Conservation (phyloP, 2,329 filamentous ascomycete species). For the Ophiostoma quercus region DNA sequence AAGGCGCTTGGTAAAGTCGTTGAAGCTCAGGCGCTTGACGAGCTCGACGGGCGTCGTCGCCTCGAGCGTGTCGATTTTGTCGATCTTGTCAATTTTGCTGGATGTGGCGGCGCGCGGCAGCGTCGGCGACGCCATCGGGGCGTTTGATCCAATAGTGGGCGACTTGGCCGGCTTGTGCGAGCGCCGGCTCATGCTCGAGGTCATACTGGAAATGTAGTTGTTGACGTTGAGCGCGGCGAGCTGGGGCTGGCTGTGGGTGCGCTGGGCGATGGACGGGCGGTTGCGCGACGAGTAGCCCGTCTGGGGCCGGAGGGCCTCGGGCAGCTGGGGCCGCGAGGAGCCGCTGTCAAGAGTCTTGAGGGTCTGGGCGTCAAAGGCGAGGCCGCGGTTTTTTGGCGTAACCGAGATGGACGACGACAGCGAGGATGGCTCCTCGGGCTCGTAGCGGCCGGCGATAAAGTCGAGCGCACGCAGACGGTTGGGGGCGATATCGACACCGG, state of each 20-base stretch:
- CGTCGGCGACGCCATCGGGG: conserved; percentile 34
- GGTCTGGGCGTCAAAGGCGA: conserved; percentile 36
- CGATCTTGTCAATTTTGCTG: background rate
- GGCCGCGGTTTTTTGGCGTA: conserved; percentile 22
- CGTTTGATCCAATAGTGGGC: conserved; percentile 26
- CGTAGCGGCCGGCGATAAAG: conserved; percentile 43
- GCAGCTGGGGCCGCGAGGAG: background rate
- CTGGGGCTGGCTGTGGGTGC: conserved; percentile 47
- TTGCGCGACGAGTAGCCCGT: conserved; percentile 46
- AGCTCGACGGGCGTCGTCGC: background rate
- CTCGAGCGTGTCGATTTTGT: background rate
- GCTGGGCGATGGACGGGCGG: conserved; percentile 41
- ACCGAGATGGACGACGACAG: background rate
- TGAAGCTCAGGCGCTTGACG: conserved; percentile 55
- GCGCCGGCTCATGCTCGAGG: conserved; percentile 20
- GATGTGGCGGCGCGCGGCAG: conserved; percentile 23
- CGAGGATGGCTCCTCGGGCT: conserved; percentile 29
- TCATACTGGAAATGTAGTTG: conserved; percentile 18
- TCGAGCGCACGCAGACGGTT: conserved; percentile 47
- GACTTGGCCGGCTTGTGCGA: conserved; percentile 18
- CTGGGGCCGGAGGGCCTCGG: conserved; percentile 38
- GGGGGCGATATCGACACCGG: conserved; percentile 37
- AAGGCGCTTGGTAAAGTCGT: conserved; percentile 55
- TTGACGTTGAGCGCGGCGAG: conserved; percentile 40
- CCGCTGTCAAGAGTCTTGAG: conserved; percentile 33